Percentiles rank a stretch among this genome's conserved stretches.
Conservation (phyloP, 495 filamentous ascomycete species). For the Daldinia grandis region DNA sequence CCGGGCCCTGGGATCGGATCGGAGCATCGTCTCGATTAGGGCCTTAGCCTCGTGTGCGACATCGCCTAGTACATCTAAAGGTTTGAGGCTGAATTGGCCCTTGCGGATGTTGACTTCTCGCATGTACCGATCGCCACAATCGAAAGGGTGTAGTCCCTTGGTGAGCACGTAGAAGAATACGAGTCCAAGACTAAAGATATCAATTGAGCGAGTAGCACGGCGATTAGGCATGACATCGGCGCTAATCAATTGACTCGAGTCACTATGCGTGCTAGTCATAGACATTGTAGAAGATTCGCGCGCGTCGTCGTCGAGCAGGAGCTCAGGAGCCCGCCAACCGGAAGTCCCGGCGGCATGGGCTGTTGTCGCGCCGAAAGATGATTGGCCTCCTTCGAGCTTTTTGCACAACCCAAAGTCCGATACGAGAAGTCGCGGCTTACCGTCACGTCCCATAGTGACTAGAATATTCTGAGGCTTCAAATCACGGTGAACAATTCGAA, state of each 20-base stretch:
- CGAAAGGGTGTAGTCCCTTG: slow-evolving; percentile 90
- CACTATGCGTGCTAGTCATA: slow-evolving; percentile 55
- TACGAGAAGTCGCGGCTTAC: slow-evolving; percentile 81
- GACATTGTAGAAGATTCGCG: slow-evolving; percentile 43
- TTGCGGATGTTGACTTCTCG: slow-evolving; percentile 96
- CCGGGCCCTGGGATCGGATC: slow-evolving; percentile 71
- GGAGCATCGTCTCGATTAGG: slow-evolving; percentile 84
- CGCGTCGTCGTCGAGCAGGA: slow-evolving; percentile 80
- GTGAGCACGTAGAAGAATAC: slow-evolving; percentile 98
- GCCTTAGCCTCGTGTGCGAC: slow-evolving; percentile 87
- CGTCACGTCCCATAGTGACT: slow-evolving; percentile 68
- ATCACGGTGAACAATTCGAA: slow-evolving; percentile 96
- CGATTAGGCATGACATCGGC: slow-evolving; percentile 65
- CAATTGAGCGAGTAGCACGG: slow-evolving; percentile 91
- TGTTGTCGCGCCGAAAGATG: slow-evolving; percentile 92
- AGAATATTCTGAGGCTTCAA: slow-evolving; percentile 98
- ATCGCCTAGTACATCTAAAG: slow-evolving; percentile 75
- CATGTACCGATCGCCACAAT: slow-evolving; percentile 91
- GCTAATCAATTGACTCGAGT: slow-evolving; percentile 53
- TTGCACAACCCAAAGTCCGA: slow-evolving; percentile 98
- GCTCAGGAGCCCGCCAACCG: slow-evolving; percentile 95
- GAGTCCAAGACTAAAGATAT: slow-evolving; percentile 95
- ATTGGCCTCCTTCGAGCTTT: slow-evolving; percentile 94
- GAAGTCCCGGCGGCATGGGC: slow-evolving; percentile 92
- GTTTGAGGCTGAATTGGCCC: slow-evolving; percentile 75